Evolutionary conservation across 2,329 filamentous ascomycete species (phyloP), one percentile per base, ranked within the genome.

Genomic region (Aspergillus quadrilineatus): DNA sequence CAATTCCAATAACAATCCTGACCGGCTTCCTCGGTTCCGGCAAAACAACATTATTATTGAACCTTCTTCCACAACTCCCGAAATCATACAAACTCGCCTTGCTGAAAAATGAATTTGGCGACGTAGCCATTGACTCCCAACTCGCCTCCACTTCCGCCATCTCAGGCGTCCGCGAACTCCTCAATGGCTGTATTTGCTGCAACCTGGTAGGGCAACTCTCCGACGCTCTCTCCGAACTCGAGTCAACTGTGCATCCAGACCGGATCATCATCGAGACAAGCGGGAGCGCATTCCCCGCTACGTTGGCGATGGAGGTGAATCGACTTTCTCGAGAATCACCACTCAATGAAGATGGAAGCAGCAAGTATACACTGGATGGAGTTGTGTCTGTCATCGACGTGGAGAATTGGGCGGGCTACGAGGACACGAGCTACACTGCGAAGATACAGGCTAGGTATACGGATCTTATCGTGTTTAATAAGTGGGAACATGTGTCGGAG

Each of bases 141-240:
- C 87, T 99, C 30, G 93, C 94, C 14, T 82, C 89, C 0, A 89
- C 89, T 12, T 85, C 85, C 49, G 87, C 92, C 60, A 92, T 99
- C 64, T 88, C 90, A 0, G 93, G 92, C 54, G 92, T 96, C 4
- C 89, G 89, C 66, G 94, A 99, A 75, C 83, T 99, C 1, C 87
- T 99, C 53, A 96, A 96, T 73, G 94, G 93, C 63, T 97, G 94
- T 77, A 97, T 99, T 75, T 99, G 94, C 83, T 99, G 94, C 79
- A 97, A 97, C 72, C 88, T 97, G 28, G 93, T 99, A 59, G 94
- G 94, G 14, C 90, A 96, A 73, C 85, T 99, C 6, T 85, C 85
- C 58, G 86, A 89, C 47, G 92, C 93, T 1, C 85, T 99, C 15
- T 77, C 83, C 43, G 87, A 94, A 68, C 85, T 99, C 41, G 83